Evolutionary conservation across 169 alveolate species (phyloP), one percentile per base, ranked within the genome.

Genomic region (Theileria sp.): DNA sequence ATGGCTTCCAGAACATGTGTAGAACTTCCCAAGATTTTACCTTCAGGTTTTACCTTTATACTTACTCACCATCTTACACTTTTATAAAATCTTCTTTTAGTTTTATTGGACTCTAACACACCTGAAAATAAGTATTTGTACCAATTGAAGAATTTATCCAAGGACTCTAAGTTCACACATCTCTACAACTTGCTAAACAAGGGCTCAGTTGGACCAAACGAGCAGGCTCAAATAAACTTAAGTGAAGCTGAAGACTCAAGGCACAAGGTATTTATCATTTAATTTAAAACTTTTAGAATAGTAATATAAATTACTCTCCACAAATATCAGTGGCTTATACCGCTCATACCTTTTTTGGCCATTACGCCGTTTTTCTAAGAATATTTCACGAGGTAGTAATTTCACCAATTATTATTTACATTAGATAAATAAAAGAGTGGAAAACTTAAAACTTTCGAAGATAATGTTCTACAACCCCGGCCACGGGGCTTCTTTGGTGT

Each of bases 1-100:
- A 32, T 82, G 4, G 88, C 95, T 8, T 79, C 94, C 34, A 75
- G 97, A 65, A 85, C 88, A 21, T 88, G 94, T 34, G 96, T 85
- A 12, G 96, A 92, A 65, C 85, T 92, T 21, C 97, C 97, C 25
- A 70, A 95, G 38, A 89, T 91, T 25, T 78, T 89, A 44, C 94
- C 94, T 7, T 93, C 97, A 10, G 80, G 88, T 83, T 77, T 71
- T 81, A 44, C 73, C 73, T 58, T 15, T n/a, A n/a, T 23, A 28
- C 65, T 56, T 51, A 73, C 54, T 54, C 19, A n/a, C 84, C 28
- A 36, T n/a, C 28, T 66, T 70, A 36, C 62, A 68, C 44, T 3
- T 30, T 30, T n/a, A 28, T 64, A 6, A 23, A 28, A 28, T n/a
- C 44, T 15, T 15, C 25, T 15, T 64, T 64, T 79, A 34, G 80